Evolutionary conservation across 441 rosid genomes (phyloP), one percentile per base, ranked within the genome.

Genomic region (Gossypium laxum): DNA sequence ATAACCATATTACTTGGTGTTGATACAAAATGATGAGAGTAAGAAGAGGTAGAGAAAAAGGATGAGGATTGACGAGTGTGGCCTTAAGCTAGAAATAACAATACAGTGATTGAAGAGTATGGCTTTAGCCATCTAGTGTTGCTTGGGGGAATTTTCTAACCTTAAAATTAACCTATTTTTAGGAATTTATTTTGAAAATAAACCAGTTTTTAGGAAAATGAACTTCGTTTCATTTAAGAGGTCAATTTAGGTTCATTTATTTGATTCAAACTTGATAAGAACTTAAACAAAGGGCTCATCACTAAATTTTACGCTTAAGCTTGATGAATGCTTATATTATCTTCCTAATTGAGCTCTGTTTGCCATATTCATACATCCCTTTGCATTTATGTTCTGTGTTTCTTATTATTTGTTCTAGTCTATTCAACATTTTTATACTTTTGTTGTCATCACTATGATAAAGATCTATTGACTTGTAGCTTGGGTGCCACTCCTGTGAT

Each of bases 401-500:
- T 43, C 8, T 45, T 66, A 30, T 4, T 15, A 22, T 22, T 22
- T 26, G 22, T 26, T 43, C 14, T 14, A 3, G 43, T 15, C 24
- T 50, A 15, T 67, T 28, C n/a, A 24, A 21, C 5, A 64, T 12
- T 4, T 64, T 64, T 65, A 45, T 45, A 0, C 19, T 62, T 8
- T 38, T 62, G 32, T 7, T 65, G 43, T 26, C 28, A 41, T 30
- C 1, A 58, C 51, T 10, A 4, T 18, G 34, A 1, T 74, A 41
- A 21, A 61, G 65, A 66, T 43, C 70, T 76, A 45, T 60, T 41
- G 63, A 28, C 73, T 47, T 83, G 82, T 82, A 94, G 97, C 54
- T 82, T 94, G 78, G 98, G 99, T 71, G 94, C 88, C 69, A 94
- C 97, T 43, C 99, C 99, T 70, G 45, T 81, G 50, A 90, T 94